Evolutionary conservation across 371 early-diverging fungal species (phyloP), one percentile per base, ranked within the genome.

Genomic region (Apophysomyces sp.): DNA sequence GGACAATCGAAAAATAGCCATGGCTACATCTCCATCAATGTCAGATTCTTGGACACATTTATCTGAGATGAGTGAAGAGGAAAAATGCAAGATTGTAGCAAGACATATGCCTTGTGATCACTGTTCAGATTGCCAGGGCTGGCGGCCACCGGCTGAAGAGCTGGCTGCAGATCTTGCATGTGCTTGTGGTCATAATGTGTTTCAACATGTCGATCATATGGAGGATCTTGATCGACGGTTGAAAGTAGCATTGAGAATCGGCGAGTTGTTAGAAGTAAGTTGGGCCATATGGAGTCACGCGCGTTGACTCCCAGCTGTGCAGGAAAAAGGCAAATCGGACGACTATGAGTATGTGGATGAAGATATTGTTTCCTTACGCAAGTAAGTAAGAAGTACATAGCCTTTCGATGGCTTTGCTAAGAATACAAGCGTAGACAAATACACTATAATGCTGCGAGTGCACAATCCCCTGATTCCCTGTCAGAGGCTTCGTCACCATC

Each of bases 291-390:
- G 18, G 55, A 34, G 44, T 34, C 51, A 49, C 44, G 49, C 32
- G 61, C 68, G 31, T 13, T 60, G 52, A 52, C 21, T 29, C 30
- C 26, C 34, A 4, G n/a, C 18, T 24, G 28, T 28, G 30, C 57
- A 73, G 80, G 83, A 82, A 73, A 82, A 82, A 60, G 81, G 76
- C 16, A 80, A 77, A 62, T 53, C 72, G 15, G 61, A 78, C 21
- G 80, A 82, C 53, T 78, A 74, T 37, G 75, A 73, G 15, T 82
- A 80, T 56, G 63, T 62, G 27, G 81, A 82, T 55, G 74, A 78
- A 31, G 78, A 77, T 55, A 78, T 82, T 24, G 34, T 41, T 28
- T 82, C 83, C 1, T 51, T 82, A 57, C 71, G 73, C 57, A 82
- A 82, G 80, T 80, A 78, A 62, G 40, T 44, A 12, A 62, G 2